phyloP scores from a whole-genome alignment of 306 rosid genomes.

The Datisca glomerata region DNA sequence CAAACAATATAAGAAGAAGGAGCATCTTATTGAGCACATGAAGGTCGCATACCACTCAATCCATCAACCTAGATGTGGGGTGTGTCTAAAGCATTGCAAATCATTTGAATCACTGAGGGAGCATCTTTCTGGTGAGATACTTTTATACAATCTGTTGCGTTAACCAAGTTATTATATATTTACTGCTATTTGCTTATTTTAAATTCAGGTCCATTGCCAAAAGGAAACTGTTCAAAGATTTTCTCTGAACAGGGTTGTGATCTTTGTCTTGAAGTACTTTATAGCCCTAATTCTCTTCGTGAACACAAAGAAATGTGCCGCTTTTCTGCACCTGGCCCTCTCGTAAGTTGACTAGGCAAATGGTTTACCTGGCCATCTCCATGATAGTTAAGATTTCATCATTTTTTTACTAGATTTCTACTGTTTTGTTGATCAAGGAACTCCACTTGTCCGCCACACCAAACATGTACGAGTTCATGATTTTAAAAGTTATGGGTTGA shows the following conservation, averaged over 20 bases:
- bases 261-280: conserved; percentile 72
- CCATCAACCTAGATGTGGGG: conserved; percentile 85
- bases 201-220: conserved; percentile 74
- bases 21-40: conserved; percentile 98
- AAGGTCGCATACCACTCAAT: conserved; percentile 70
- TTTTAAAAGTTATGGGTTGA: conserved; percentile 11
- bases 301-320: conserved; percentile 78
- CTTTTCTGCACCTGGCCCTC: too few species aligned
- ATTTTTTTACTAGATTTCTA: too few species aligned
- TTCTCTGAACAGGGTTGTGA: conserved; percentile 72
- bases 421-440: too few species aligned
- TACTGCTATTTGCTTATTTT: neutral
- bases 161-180: neutral
- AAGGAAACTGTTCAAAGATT: conserved; percentile 68
- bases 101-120: conserved; percentile 90
- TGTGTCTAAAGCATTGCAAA: conserved; percentile 87
- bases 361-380: too few species aligned
- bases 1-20: conserved; percentile 74
- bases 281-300: conserved; percentile 57
- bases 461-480: conserved; percentile 4
- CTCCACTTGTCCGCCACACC: too few species aligned
- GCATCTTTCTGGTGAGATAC: conserved; percentile 62
- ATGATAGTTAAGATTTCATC: too few species aligned
- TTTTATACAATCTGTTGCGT: neutral
- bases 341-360: too few species aligned